Evolutionary conservation across 139 green algal genomes (phyloP).

Genomic region (Nannochloris sp.): DNA sequence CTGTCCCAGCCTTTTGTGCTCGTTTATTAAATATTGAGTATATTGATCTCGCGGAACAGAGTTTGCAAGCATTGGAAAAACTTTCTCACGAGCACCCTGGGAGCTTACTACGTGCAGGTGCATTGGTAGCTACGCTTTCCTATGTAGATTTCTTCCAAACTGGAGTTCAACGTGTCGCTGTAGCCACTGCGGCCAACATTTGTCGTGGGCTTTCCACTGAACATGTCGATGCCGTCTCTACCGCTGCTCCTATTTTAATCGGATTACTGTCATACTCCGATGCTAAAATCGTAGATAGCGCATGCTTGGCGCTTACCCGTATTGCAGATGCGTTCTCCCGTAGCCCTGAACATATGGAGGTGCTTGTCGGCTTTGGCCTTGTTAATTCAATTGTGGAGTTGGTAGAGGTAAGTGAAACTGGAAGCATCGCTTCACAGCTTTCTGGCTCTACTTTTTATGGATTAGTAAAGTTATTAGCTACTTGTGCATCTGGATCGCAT

Average conservation of each 20-base stretch:
- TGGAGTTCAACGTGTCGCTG: constrained; percentile 84
- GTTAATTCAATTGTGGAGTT: constrained; percentile 68
- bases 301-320: constrained; percentile 71
- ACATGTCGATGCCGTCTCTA: constrained; percentile 45
- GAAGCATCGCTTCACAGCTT: constrained; percentile 58
- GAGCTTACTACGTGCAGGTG: constrained; percentile 65
- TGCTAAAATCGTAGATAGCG: constrained; percentile 81
- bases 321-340: constrained; percentile 62
- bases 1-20: constrained; percentile 71
- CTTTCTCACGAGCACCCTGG: constrained; percentile 79
- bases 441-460: constrained; percentile 71
- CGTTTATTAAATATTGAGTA: constrained; percentile 92
- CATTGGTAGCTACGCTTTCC: constrained; percentile 78
- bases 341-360: constrained; percentile 39
- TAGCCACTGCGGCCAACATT: constrained; percentile 85
- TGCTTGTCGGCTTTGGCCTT: constrained; percentile 61
- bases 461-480: constrained; percentile 71
- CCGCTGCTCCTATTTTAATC: constrained; percentile 78
- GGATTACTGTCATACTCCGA: constrained; percentile 81
- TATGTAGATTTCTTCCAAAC: constrained; percentile 95
- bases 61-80: constrained; percentile 90
- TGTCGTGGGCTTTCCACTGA: constrained; percentile 55
- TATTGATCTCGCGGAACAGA: constrained; percentile 96
- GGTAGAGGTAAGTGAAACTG: constrained; percentile 42
- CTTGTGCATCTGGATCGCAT: constrained; percentile 42